Evolutionary conservation across 2,329 filamentous ascomycete genomes (phyloP), one percentile per base, ranked within the genome.

Genomic region (Penicillium sp.): DNA sequence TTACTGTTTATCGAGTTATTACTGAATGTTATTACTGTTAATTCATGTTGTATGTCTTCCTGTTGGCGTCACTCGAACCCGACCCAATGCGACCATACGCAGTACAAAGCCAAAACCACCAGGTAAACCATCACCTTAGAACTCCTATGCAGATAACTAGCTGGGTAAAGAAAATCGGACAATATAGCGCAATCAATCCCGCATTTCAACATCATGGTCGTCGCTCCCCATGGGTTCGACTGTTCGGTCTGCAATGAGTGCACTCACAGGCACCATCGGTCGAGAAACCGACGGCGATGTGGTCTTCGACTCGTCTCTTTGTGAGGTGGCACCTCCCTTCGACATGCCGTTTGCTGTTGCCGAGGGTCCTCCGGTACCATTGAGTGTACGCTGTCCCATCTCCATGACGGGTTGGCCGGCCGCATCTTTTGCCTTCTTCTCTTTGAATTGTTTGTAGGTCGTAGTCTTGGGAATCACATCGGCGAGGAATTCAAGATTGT

Each of bases 401-500:
- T 71, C 67, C 44, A 66, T 58, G n/a, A 54, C 61, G 34, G 53
- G 44, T 28, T 59, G 59, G 39, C 64, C 63, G 19, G 58, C 61
- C 18, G 61, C 59, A 41, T 73, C 70, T 51, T 67, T 71, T 9
- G 69, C 70, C 55, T 72, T 72, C 59, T 75, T 81, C 63, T 83
- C 83, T 74, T 90, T 92, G 72, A 87, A 81, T 59, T 88, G 81
- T 66, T 87, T 88, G 75, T 84, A 95, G 13, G 88, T 84, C 5
- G 85, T 81, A 1, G 91, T 96, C 67, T 87, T 87, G 49, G 93
- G 93, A 31, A 96, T 87, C 22, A 95, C 82, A 70, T 99, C 93
- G 55, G 87, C 80, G 12, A 99, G 81, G 66, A 99, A 99, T 69
- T 99, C 91, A 43, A 99, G 85, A 68, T 95, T 95, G 70, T 97